A percentile compares a stretch with the other conserved stretches of the same genome.
These are phyloP conservation scores for Termitomyces sp. DNA, from an alignment of 768 basidiomycete genomes.

Conservation along the genomic window DNA sequence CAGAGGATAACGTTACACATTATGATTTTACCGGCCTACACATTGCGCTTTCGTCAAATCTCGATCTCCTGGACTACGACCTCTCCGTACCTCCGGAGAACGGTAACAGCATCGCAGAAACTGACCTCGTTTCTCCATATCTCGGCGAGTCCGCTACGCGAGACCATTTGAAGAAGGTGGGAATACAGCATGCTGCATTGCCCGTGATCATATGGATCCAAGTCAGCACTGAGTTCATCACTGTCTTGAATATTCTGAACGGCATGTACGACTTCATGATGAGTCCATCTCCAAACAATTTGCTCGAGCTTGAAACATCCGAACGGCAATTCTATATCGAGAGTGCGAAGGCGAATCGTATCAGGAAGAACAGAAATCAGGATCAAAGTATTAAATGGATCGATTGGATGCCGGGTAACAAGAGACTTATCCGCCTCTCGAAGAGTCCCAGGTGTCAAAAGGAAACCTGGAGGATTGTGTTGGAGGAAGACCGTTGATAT, in stretches of 20 bases:
- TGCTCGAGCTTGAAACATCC: neutral
- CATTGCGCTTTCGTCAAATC: neutral
- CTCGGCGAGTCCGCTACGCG: neutral
- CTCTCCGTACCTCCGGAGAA: neutral
- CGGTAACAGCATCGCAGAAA: neutral
- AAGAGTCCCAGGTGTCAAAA: neutral
- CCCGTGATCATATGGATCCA: neutral
- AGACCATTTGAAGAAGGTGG: neutral
- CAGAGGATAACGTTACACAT: neutral
- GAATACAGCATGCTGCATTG: neutral
- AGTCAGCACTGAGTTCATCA: neutral
- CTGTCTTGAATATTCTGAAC: neutral
- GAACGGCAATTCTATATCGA: neutral
- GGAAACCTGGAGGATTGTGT: neutral
- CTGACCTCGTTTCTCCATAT: neutral
- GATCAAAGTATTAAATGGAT: neutral
- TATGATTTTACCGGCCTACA: neutral
- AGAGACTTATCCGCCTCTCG: neutral
- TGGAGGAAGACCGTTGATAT: neutral
- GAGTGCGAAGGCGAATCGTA: neutral
- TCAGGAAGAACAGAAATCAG: neutral
- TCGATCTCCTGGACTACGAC: neutral
- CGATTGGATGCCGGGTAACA: neutral
- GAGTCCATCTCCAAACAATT: neutral
- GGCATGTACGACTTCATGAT: neutral